Percentiles rank a stretch among this genome's conserved stretches.
Evolutionary conservation across 169 alveolate species (phyloP).

Genomic region (Plasmodium berghei): DNA sequence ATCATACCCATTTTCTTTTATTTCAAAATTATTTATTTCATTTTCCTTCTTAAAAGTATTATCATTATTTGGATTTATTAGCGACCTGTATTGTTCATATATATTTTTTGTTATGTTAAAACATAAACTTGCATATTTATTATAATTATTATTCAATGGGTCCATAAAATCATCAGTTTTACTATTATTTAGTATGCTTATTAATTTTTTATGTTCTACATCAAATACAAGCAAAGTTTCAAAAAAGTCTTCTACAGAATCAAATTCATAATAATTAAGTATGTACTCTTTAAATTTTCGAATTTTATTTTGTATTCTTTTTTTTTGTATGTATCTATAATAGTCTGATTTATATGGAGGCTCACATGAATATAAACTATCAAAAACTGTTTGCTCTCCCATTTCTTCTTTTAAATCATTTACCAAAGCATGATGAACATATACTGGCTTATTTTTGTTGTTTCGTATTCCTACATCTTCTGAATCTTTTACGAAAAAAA

Average conservation of each 20-base stretch:
- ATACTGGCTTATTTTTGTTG: constrained; percentile 12
- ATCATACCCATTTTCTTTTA: too few relatives aligned
- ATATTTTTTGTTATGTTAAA: too few relatives aligned
- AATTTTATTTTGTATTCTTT: constrained; percentile 67
- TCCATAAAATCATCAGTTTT: too few relatives aligned
- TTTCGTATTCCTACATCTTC: constrained; percentile 42
- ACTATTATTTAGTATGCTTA: too few relatives aligned
- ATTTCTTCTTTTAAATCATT: constrained; percentile 65
- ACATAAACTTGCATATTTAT: too few relatives aligned
- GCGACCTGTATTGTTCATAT: too few relatives aligned
- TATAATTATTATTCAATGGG: too few relatives aligned
- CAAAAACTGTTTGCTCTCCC: constrained; percentile 39
- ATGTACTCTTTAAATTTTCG: constrained; percentile 70
- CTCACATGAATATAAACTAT: constrained; percentile 5
- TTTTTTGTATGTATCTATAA: constrained; percentile 57
- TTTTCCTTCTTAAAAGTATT: too few relatives aligned
- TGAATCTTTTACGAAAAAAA: constrained; percentile 56
- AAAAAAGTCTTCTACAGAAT: constrained; percentile 55
- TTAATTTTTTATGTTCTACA: constrained; percentile 24
- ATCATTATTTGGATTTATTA: too few relatives aligned
- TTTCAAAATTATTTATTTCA: too few relatives aligned
- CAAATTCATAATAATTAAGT: constrained; percentile 50
- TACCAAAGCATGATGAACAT: constrained; percentile 63
- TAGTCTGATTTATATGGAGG: constrained; percentile 54
- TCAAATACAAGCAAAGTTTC: constrained; percentile 39